Conservation (phyloP, 768 basidiomycete genomes). For the Naganishia kalamii region DNA sequence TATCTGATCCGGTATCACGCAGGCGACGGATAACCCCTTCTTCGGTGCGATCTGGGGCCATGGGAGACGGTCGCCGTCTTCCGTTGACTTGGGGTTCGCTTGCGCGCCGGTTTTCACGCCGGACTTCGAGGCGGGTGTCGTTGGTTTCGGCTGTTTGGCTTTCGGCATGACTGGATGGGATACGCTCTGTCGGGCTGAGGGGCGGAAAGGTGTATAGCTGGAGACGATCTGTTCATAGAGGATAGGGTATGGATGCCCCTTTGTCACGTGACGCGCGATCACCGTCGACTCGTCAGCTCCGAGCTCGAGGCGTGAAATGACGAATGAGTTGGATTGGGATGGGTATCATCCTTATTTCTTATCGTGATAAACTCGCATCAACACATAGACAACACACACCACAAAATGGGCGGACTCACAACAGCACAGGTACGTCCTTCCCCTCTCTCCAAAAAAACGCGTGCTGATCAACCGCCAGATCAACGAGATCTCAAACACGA, state of each 20-base stretch:
- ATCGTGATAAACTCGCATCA: too few relatives aligned
- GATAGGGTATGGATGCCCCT: too few relatives aligned
- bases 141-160: not conserved
- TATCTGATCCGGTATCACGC: conserved; percentile 17
- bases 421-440: conserved; percentile 20
- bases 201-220: not conserved
- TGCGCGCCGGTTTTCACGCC: not conserved
- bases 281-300: too few relatives aligned
- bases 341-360: not conserved
- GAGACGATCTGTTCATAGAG: too few relatives aligned
- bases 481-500: conserved; percentile 20
- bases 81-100: not conserved
- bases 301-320: not conserved
- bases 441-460: too few relatives aligned
- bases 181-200: not conserved
- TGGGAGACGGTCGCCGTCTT: not conserved
- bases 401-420: conserved; percentile 22
- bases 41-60: conserved; percentile 16
- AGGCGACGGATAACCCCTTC: conserved; percentile 5
- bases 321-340: not conserved
- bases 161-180: not conserved
- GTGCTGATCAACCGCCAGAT: conserved; percentile 1
- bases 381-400: not conserved
- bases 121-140: not conserved
- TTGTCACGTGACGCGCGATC: too few relatives aligned